phyloP scores from a whole-genome alignment of 768 basidiomycete species.

The Candolleomyces aberdarensis region DNA sequence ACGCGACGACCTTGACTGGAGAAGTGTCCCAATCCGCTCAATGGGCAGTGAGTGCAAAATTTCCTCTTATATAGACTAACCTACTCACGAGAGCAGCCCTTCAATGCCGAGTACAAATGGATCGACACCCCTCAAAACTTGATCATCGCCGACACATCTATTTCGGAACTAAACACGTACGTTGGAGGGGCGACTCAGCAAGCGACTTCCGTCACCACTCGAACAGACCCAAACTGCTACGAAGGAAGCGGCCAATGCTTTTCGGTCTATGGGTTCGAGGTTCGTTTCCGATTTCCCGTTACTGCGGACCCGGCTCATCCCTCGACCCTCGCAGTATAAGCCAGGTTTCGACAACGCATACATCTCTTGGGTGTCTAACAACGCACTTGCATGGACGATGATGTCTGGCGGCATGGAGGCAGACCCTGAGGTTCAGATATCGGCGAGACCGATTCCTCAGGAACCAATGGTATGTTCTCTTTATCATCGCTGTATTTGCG shows the following conservation, averaged over 20 bases:
- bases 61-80: neutral
- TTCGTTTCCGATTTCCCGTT: slow-evolving; percentile 9
- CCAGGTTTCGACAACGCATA: slow-evolving; percentile 70
- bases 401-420: slow-evolving; percentile 64
- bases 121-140: slow-evolving; percentile 56
- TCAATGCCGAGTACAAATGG: slow-evolving; percentile 72
- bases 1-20: slow-evolving; percentile 38
- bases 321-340: slow-evolving; percentile 30
- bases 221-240: slow-evolving; percentile 71
- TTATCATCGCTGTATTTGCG: neutral
- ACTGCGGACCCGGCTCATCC: neutral
- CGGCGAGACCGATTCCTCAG: slow-evolving; percentile 64
- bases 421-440: slow-evolving; percentile 58
- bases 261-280: slow-evolving; percentile 80
- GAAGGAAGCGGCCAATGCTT: slow-evolving; percentile 55
- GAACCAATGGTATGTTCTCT: slow-evolving; percentile 75
- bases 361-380: slow-evolving; percentile 80
- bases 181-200: slow-evolving; percentile 73
- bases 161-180: slow-evolving; percentile 58
- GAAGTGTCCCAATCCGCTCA: slow-evolving; percentile 85
- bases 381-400: slow-evolving; percentile 71
- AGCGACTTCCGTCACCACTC: slow-evolving; percentile 70
- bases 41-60: slow-evolving; percentile 59
- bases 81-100: slow-evolving; percentile 47
- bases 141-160: slow-evolving; percentile 52